Base-by-base conservation (phyloP, 768 basidiomycete genomes). In the Symmetrospora coprosmae region DNA sequence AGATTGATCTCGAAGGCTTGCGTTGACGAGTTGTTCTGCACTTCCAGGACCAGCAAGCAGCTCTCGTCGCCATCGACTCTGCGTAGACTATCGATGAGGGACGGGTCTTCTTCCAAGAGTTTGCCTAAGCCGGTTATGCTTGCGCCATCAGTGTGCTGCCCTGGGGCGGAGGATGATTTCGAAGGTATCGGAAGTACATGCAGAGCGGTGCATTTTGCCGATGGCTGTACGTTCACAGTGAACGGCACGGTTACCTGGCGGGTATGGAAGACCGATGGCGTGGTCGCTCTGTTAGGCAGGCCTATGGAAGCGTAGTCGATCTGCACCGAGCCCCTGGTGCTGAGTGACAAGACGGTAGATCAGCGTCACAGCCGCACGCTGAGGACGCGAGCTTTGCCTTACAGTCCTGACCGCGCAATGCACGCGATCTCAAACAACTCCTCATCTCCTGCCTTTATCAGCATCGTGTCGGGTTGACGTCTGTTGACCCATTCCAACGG, bases 161-260 rank as follows among this genome's bases (percentile, higher is more conserved):
- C 9, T 13, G 19, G 37, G 2, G 35, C 27, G 4, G 21, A 2
- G 6, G 14, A 2, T 5, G 6, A 17, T 2, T 50, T 63, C 21
- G 47, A 56, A 14, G 56, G 48, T 4, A 60, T 43, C 21, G 47
- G 82, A 34, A 88, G 73, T 63, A 94, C 76, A 65, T 87, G 83
- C 81, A 96, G 84, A 37, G 78, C 77, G 64, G 83, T 79, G 67
- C 86, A 87, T 71, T 92, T 87, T 28, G 97, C 80, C 77, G 91
- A 91, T 66, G 87, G 86, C 70, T 96, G 94, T 13, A 97, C 94
- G 2, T 91, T 92, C 61, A 94, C 85, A 67, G 85, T 78, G 64
- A 97, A 78, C 4, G 91, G 89, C 69, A 88, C 88, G 30, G 83
- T 80, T 51, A 96, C 72, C 68, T 87, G 88, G 25, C 94, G 84